phyloP scores from a whole-genome alignment of 2,329 filamentous ascomycete species.

The Calonectria pteridis region DNA sequence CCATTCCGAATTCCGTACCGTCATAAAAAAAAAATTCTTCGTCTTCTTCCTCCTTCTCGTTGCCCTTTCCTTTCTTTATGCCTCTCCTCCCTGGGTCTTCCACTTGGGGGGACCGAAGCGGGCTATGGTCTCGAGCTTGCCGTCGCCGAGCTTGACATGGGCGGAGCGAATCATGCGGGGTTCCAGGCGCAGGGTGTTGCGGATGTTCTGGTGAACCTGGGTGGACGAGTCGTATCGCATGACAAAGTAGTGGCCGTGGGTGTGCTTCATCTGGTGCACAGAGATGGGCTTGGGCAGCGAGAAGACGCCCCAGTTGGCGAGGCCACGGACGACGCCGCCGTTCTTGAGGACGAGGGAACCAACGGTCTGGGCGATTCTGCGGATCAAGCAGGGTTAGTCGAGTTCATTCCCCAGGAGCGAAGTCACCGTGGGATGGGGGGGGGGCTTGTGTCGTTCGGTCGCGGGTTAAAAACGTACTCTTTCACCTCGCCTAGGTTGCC shows the following conservation, averaged over 20 bases:
- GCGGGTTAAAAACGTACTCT: constrained; percentile 74
- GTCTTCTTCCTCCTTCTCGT: background rate
- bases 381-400: constrained; percentile 20
- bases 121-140: constrained; percentile 64
- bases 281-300: constrained; percentile 83
- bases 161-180: constrained; percentile 90
- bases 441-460: background rate
- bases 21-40: background rate
- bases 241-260: constrained; percentile 94
- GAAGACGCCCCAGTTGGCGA: constrained; percentile 96
- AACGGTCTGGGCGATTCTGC: constrained; percentile 87
- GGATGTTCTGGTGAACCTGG: constrained; percentile 79
- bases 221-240: constrained; percentile 92
- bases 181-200: constrained; percentile 83
- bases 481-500: constrained; percentile 92
- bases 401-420: background rate
- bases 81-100: constrained; percentile 53
- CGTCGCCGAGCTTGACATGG: constrained; percentile 85
- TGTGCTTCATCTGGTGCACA: constrained; percentile 86
- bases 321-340: constrained; percentile 90
- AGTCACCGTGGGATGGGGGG: background rate
- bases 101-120: constrained; percentile 65
- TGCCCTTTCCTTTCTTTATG: constrained; percentile 31
- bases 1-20: background rate
- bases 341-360: constrained; percentile 85